Evolutionary conservation across 495 filamentous ascomycete genomes (phyloP), one percentile per base, ranked within the genome.

Genomic region (Aspergillus steynii): DNA sequence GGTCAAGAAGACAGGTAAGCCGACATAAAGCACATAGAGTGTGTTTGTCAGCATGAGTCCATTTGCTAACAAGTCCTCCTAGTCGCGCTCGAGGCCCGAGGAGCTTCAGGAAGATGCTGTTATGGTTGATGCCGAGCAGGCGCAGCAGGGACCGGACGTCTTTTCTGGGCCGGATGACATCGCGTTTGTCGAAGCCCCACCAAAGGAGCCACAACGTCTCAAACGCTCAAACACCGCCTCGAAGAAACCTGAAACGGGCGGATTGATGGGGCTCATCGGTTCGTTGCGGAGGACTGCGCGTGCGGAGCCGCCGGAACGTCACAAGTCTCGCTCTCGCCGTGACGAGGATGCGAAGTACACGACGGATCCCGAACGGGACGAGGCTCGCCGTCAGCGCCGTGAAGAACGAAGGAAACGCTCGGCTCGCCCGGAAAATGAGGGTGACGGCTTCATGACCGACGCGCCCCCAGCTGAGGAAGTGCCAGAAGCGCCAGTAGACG

Each of bases 161-260:
- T 50, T 72, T 20, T 77, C 75, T 34, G 78, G 80, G 2, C 75
- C 79, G 7, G 81, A 92, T 88, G 85, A 88, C 86, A 37, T 83
- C 87, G 67, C 92, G 81, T 68, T 80, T 89, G 67, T 96, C 81
- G 96, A 88, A 85, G 72, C 83, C 80, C 71, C 84, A 84, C 68
- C 85, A 75, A 42, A 78, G 88, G 63, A 96, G 88, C 73, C 77
- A 12, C 37, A 42, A 29, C 75, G 80, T 7, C 55, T 74, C 25
- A 81, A 80, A 50, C 80, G 78, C 27, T 68, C 78, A 5, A 74
- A 64, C 46, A 76, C 80, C n/a, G 70, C 64, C 14, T 69, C 78
- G 3, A 83, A 77, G 60, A 81, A 78, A 48, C 77, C 74, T 48
- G 78, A 82, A 58, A 61, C 65, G n/a, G 68, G 73, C 32, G 80